A percentile compares a stretch with the other conserved stretches of the same genome.
phyloP scores from a whole-genome alignment of 2,329 filamentous ascomycete species.

The Dothideomycetes sp. region DNA sequence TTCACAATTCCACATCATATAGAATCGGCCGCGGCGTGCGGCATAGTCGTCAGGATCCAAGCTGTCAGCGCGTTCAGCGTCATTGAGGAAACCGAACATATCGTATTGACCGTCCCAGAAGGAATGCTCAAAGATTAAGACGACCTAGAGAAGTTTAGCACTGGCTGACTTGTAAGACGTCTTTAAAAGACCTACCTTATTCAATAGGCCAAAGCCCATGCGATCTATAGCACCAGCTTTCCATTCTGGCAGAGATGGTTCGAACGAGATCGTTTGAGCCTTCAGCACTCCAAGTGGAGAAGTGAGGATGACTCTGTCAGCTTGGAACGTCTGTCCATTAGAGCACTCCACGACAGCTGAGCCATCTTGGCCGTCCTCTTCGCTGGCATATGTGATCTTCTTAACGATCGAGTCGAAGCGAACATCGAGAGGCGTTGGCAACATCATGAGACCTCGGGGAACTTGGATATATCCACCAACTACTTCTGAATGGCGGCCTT shows the following conservation, averaged over 20 bases:
- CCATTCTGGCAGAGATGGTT: slow-evolving; percentile 82
- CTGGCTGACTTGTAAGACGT: too few species aligned
- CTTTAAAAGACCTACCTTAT: slow-evolving; percentile 63
- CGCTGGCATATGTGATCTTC: slow-evolving; percentile 55
- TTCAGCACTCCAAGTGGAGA: slow-evolving; percentile 88
- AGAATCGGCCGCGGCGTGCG: slow-evolving; percentile 76
- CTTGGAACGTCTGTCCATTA: slow-evolving; percentile 65
- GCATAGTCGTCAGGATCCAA: slow-evolving; percentile 72
- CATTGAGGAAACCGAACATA: slow-evolving; percentile 85
- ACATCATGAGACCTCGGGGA: slow-evolving; percentile 72
- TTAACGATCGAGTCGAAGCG: slow-evolving; percentile 64
- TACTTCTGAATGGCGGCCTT: slow-evolving; percentile 87
- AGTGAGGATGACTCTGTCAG: slow-evolving; percentile 86
- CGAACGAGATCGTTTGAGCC: slow-evolving; percentile 68
- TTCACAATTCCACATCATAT: slow-evolving; percentile 94
- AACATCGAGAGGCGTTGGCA: slow-evolving; percentile 68
- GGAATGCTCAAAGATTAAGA: slow-evolving; percentile 75
- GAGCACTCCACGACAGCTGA: slow-evolving; percentile 62
- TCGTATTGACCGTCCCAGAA: slow-evolving; percentile 89
- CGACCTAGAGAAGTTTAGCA: slow-evolving; percentile 40
- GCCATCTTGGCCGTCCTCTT: slow-evolving; percentile 27
- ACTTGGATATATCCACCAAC: slow-evolving; percentile 90
- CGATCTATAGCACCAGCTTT: slow-evolving; percentile 72
- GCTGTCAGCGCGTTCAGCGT: slow-evolving; percentile 60
- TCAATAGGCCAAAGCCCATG: slow-evolving; percentile 85